A percentile compares a stretch with the other conserved stretches of the same genome.
phyloP scores from a whole-genome alignment of 192 early-diverging fungal species.

The Geranomyces michiganensis region DNA sequence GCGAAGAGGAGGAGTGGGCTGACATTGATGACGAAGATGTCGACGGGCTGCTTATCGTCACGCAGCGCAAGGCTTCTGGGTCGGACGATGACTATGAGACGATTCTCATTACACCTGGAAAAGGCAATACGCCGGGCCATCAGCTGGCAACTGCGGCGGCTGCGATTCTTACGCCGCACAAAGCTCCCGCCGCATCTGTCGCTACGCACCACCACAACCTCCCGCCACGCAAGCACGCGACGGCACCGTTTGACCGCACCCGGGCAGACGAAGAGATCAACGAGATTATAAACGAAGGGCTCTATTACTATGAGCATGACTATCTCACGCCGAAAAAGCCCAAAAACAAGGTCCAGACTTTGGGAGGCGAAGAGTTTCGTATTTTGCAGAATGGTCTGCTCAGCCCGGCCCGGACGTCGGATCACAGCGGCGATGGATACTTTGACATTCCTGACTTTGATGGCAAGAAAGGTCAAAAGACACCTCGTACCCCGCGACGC shows the following conservation, averaged over 20 bases:
- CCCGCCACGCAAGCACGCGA: constrained; percentile 56
- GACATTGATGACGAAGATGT: constrained; percentile 91
- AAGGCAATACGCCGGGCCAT: background rate
- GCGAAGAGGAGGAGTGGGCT: constrained; percentile 68
- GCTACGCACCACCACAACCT: constrained; percentile 41
- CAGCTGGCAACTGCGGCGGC: constrained; percentile 1
- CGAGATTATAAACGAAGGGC: constrained; percentile 94
- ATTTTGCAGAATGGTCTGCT: constrained; percentile 14
- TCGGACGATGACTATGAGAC: constrained; percentile 19
- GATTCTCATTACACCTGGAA: constrained; percentile 1
- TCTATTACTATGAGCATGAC: constrained; percentile 81
- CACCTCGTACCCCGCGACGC: constrained; percentile 28
- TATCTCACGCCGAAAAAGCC: constrained; percentile 26
- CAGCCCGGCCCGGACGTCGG: constrained; percentile 1
- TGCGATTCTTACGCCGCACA: constrained; percentile 8
- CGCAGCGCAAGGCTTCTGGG: constrained; percentile 55
- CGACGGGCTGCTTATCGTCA: constrained; percentile 88
- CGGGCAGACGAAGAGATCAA: constrained; percentile 78
- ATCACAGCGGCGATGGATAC: constrained; percentile 1
- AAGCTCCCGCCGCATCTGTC: background rate
- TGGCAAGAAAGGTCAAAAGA: background rate
- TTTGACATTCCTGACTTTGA: background rate
- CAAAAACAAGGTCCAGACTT: constrained; percentile 23
- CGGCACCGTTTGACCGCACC: constrained; percentile 75
- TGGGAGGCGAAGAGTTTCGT: constrained; percentile 22